A percentile compares a stretch with the other conserved stretches of the same genome.
phyloP scores from a whole-genome alignment of 1,139 yeast species.

The Suhomyces taliae region DNA sequence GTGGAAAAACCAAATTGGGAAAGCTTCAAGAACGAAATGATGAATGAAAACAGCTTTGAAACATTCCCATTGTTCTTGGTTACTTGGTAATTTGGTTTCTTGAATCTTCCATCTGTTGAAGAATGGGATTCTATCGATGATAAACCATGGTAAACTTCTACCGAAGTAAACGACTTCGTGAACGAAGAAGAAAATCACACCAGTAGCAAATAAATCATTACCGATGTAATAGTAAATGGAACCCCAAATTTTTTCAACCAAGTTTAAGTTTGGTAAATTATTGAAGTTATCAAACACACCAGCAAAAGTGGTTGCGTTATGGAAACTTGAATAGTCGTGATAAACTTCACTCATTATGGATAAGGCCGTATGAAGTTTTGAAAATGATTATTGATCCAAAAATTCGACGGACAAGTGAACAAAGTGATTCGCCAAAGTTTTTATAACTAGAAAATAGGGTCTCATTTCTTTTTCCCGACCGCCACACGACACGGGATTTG shows the following conservation, averaged over 20 bases:
- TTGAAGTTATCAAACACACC: conserved; percentile 40
- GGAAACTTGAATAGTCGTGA: conserved; percentile 42
- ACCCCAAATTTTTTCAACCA: conserved; percentile 43
- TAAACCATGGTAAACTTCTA: conserved; percentile 48
- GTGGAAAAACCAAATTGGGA: conserved; percentile 52
- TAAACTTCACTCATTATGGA: conserved; percentile 25
- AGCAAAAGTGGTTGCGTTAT: conserved; percentile 38
- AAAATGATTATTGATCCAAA: too few species aligned
- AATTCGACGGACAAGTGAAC: too few species aligned
- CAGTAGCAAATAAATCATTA: conserved; percentile 48
- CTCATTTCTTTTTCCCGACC: neutral
- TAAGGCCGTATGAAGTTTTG: neutral
- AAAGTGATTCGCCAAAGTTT: too few species aligned
- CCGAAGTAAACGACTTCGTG: conserved; percentile 49
- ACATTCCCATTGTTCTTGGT: conserved; percentile 50
- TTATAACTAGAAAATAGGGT: too few species aligned
- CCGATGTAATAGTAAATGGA: conserved; percentile 43
- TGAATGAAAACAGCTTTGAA: conserved; percentile 44
- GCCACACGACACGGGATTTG: neutral
- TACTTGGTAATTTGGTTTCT: conserved; percentile 41
- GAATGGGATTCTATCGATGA: conserved; percentile 44
- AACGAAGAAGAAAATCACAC: conserved; percentile 41
- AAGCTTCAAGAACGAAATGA: conserved; percentile 46
- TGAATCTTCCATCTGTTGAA: conserved; percentile 46
- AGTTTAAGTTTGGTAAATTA: conserved; percentile 25